These are phyloP conservation scores for Colletotrichum karsti DNA, from an alignment of 2,329 filamentous ascomycete species.

Conservation along the genomic window DNA sequence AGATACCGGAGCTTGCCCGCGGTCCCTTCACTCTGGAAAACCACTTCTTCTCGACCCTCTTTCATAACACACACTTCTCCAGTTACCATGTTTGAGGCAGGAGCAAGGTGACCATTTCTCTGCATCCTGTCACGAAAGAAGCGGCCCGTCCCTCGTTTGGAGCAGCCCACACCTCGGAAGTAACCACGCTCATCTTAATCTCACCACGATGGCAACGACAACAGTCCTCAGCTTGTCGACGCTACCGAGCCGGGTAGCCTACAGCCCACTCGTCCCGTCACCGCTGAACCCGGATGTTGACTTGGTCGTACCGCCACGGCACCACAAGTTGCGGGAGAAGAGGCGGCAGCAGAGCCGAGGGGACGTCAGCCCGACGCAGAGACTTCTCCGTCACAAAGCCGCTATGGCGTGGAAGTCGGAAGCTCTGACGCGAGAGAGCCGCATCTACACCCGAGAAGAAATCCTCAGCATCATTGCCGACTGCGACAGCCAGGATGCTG, in stretches of 20 bases:
- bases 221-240: conserved; percentile 21
- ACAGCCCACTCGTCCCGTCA: conserved; percentile 37
- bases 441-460: conserved; percentile 23
- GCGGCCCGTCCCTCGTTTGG: background rate
- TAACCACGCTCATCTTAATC: background rate
- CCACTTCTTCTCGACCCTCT: background rate
- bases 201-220: background rate
- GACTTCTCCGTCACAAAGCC: conserved; percentile 51
- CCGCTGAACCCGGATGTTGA: conserved; percentile 37
- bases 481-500: conserved; percentile 21
- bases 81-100: background rate
- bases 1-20: background rate
- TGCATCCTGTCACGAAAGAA: background rate
- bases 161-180: background rate
- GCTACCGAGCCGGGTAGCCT: conserved; percentile 25
- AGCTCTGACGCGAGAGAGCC: conserved; percentile 22
- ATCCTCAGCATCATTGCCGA: conserved; percentile 27
- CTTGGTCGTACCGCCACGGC: conserved; percentile 20
- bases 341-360: conserved; percentile 27
- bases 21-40: background rate
- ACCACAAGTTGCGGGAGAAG: conserved; percentile 28
- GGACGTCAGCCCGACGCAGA: conserved; percentile 48
- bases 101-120: conserved; percentile 1
- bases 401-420: conserved; percentile 47
- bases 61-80: background rate